Evolutionary conservation across 768 basidiomycete species (phyloP).

Genomic region (Rhodotorula diobovata): DNA sequence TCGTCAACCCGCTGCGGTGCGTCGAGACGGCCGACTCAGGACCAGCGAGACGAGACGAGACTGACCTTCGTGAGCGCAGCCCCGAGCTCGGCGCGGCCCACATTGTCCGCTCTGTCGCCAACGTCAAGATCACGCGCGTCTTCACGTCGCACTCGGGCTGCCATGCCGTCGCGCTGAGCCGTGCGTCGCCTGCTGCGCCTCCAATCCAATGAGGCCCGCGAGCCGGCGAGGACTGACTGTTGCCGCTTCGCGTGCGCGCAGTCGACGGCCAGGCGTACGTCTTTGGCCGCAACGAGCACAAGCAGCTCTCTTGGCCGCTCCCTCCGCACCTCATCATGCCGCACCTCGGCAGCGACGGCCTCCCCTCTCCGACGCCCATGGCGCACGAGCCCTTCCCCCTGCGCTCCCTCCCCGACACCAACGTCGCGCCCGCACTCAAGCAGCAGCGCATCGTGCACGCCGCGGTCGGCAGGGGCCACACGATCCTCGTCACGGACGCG

Average conservation of each 20-base stretch:
- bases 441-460: constrained; percentile 66
- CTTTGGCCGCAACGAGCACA: constrained; percentile 69
- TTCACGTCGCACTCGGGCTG: constrained; percentile 62
- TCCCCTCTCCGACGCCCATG: constrained; percentile 19
- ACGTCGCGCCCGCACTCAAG: constrained; percentile 52
- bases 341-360: constrained; percentile 10
- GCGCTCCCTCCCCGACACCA: constrained; percentile 62
- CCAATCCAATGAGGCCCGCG: not conserved
- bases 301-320: constrained; percentile 35
- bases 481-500: constrained; percentile 71
- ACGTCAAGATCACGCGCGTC: constrained; percentile 46
- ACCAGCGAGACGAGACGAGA: too few relatives aligned
- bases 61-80: constrained; percentile 43
- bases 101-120: constrained; percentile 80
- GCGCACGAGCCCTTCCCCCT: constrained; percentile 64
- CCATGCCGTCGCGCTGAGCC: constrained; percentile 69
- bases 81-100: constrained; percentile 83
- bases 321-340: constrained; percentile 7
- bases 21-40: too few relatives aligned
- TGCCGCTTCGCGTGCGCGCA: not conserved
- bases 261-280: constrained; percentile 61
- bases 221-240: too few relatives aligned
- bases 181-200: constrained; percentile 8
- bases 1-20: constrained; percentile 11
- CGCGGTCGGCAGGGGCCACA: constrained; percentile 76